Base-by-base conservation (phyloP, 768 basidiomycete species). In the Cystofilobasidium bisporidii region DNA sequence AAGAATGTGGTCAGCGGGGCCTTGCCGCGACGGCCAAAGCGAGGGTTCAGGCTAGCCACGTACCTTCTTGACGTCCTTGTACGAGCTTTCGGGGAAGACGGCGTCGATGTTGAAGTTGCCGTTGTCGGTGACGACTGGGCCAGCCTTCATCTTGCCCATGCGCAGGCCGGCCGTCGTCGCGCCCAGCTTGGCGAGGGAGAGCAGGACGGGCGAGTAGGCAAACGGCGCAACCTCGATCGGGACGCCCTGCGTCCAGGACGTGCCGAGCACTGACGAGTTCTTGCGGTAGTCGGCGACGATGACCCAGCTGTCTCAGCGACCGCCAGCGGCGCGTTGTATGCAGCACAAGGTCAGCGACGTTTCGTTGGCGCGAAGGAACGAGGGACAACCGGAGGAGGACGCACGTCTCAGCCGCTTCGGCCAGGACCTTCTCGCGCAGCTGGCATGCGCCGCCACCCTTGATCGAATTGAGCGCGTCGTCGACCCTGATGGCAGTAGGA, bases 51-150 rank as follows among this genome's bases (percentile, higher is more conserved):
- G 41, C 14, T 17, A 41, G 36, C 11, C 36, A 74, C 77, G 70
- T 43, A 91, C 88, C 68, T 78, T 78, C 50, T 79, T 79, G 0
- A 91, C 89, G 40, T 88, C 80, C 71, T 78, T 75, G 78, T 94
- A 86, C 73, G 81, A 74, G 43, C 85, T 83, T 65, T 79, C 81
- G 18, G 83, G 79, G 78, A 97, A 98, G 0, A 91, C 90, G 20
- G 96, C 96, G 74, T 99, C 96, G 71, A 99, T 94, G 72, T 97
- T 82, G 76, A 99, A 98, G 79, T 96, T 97, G 26, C 91, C 90
- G 72, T 99, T 99, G 77, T 99, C 96, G 5, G 89, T 83, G 22
- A 99, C 94, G 48, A 99, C 89, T 15, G 94, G 96, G 12, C 96
- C 67, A 28, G 69, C 69, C 72, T 76, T 76, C 74, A 86, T 86